These are phyloP conservation scores for Tylopilus vinaceipallidus DNA, from an alignment of 768 basidiomycete genomes.

Conservation along the genomic window DNA sequence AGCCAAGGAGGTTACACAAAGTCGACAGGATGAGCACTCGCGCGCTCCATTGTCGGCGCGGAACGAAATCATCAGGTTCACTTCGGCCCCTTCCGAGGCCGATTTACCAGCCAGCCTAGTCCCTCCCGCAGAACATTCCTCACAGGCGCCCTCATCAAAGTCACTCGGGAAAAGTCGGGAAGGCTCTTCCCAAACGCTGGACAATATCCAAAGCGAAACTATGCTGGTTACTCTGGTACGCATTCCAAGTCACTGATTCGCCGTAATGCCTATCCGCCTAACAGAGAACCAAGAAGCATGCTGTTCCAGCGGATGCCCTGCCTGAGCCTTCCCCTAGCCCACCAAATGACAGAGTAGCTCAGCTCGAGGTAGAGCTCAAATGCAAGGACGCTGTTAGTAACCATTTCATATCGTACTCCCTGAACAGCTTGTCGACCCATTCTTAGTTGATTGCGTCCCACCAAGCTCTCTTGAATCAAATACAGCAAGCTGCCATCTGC, in stretches of 20 bases:
- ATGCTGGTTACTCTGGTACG: constrained; percentile 18
- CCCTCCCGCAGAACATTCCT: neutral
- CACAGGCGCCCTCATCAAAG: constrained; percentile 3
- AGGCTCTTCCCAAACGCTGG: neutral
- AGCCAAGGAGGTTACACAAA: constrained; percentile 11
- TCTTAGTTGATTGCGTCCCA: constrained; percentile 51
- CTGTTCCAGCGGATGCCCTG: neutral
- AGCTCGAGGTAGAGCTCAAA: constrained; percentile 45
- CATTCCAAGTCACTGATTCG: neutral
- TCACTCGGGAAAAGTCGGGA: neutral
- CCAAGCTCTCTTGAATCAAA: constrained; percentile 47
- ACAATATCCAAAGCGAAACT: neutral
- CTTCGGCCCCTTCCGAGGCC: constrained; percentile 18
- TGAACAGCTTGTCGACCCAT: neutral
- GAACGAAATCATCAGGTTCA: constrained; percentile 29
- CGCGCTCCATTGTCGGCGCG: constrained; percentile 19
- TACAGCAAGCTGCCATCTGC: constrained; percentile 68
- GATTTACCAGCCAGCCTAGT: neutral
- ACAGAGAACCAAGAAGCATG: constrained; percentile 7
- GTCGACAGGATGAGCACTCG: constrained; percentile 8
- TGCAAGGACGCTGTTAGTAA: constrained; percentile 39
- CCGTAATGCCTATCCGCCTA: constrained; percentile 6
- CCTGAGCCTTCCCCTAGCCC: neutral
- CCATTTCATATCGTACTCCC: neutral
- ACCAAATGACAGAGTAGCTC: constrained; percentile 31